These are phyloP conservation scores for Serendipita sp. DNA, from an alignment of 768 basidiomycete species.

Conservation along the genomic window DNA sequence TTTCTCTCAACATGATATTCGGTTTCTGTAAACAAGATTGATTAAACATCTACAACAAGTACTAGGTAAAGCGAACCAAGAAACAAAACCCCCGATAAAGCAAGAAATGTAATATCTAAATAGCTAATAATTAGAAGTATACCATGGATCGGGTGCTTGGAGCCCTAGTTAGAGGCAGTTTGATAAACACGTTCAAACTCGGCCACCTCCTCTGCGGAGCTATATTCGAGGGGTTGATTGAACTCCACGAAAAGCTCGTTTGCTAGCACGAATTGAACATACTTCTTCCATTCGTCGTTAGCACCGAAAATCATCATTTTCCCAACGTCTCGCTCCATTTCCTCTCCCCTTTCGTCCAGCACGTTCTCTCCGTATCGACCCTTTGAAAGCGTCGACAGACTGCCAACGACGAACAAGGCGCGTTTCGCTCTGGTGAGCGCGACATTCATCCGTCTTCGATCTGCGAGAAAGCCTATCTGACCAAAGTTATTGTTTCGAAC, in stretches of 20 bases:
- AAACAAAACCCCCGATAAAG: neutral
- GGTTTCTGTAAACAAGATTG: too few relatives aligned
- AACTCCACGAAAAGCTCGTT: neutral
- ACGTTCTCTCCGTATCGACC: neutral
- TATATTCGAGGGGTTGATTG: neutral
- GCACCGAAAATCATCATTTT: neutral
- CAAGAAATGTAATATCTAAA: neutral
- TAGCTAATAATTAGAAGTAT: neutral
- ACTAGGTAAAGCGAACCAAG: neutral
- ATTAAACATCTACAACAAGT: neutral
- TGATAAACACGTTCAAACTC: neutral
- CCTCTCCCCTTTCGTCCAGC: neutral
- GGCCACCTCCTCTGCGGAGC: neutral
- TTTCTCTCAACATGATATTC: neutral
- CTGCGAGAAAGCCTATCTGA: constrained; percentile 76
- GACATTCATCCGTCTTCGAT: constrained; percentile 74
- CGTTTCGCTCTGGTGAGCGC: constrained; percentile 79
- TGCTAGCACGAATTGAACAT: neutral
- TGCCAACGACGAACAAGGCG: constrained; percentile 71
- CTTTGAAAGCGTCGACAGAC: constrained; percentile 37
- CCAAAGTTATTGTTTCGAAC: constrained; percentile 68
- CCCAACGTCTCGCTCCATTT: neutral
- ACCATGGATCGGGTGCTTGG: neutral
- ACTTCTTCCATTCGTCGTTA: constrained; percentile 2
- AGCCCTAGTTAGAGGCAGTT: neutral